phyloP scores from a whole-genome alignment of 352 stramenopile genomes.

The Globisporangium nunn region DNA sequence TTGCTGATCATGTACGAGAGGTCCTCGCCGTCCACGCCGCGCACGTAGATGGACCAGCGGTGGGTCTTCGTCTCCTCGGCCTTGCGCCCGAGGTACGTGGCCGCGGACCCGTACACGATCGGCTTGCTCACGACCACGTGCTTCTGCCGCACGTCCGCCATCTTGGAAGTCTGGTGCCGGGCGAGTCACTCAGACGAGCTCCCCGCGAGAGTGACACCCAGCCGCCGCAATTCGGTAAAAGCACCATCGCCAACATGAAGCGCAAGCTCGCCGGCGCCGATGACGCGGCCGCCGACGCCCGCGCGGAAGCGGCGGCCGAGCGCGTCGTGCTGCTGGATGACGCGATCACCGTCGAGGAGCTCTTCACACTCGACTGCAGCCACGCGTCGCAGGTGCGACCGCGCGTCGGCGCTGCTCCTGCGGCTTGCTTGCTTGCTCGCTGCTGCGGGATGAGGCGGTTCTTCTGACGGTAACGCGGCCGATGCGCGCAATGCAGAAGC shows the following conservation, averaged over 20 bases:
- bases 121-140: conserved; percentile 86
- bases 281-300: background rate
- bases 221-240: too few species aligned
- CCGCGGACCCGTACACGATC: conserved; percentile 93
- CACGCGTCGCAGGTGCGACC: conserved; percentile 12
- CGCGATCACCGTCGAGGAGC: conserved; percentile 16
- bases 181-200: background rate
- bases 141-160: conserved; percentile 72
- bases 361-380: conserved; percentile 16
- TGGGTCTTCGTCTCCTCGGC: conserved; percentile 93
- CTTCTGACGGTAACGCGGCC: background rate
- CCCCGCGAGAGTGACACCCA: background rate
- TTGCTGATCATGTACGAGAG: conserved; percentile 93
- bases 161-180: conserved; percentile 8
- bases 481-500: conserved; percentile 22
- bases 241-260: conserved; percentile 26
- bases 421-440: background rate
- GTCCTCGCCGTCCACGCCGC: conserved; percentile 91
- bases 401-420: too few species aligned
- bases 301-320: background rate
- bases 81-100: conserved; percentile 90
- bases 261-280: conserved; percentile 22
- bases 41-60: conserved; percentile 93
- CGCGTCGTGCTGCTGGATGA: conserved; percentile 14
- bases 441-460: background rate